Evolutionary conservation across 2,329 filamentous ascomycete species (phyloP).

Genomic region (Amauroascus niger): DNA sequence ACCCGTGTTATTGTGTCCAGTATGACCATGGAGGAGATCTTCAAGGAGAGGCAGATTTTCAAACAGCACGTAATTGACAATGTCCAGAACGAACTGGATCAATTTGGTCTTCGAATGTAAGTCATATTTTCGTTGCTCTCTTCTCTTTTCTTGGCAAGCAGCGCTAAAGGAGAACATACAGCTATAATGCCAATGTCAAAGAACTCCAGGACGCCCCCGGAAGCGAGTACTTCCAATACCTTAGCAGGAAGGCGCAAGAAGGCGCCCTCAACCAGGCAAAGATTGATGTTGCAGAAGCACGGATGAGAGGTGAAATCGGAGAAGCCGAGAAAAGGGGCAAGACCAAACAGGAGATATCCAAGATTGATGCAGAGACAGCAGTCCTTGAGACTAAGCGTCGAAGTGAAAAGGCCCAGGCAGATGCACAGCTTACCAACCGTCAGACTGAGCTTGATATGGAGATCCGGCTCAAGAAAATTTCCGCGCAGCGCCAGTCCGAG

Average conservation of each 20-base stretch:
- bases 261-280: conserved; percentile 72
- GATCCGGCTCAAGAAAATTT: conserved; percentile 65
- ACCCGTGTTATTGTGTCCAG: conserved; percentile 71
- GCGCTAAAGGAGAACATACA: conserved; percentile 31
- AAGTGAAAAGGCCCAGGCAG: conserved; percentile 67
- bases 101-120: conserved; percentile 68
- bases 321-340: conserved; percentile 69
- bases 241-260: conserved; percentile 75
- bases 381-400: conserved; percentile 78
- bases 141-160: neutral
- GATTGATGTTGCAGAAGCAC: conserved; percentile 50
- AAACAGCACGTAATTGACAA: conserved; percentile 65
- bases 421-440: conserved; percentile 62
- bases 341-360: conserved; percentile 76
- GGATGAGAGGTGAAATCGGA: conserved; percentile 50
- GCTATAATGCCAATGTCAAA: conserved; percentile 69
- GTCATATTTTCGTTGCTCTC: conserved; percentile 4
- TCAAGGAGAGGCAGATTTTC: conserved; percentile 65
- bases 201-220: conserved; percentile 74
- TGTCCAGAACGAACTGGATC: conserved; percentile 67
- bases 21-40: conserved; percentile 92
- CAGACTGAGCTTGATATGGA: conserved; percentile 64
- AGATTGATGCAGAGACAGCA: conserved; percentile 77
- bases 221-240: conserved; percentile 72
- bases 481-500: conserved; percentile 63